Percentiles rank a stretch among this genome's conserved stretches.
Conservation (phyloP, 129 eudicot genomes). For the Apium graveolens region DNA sequence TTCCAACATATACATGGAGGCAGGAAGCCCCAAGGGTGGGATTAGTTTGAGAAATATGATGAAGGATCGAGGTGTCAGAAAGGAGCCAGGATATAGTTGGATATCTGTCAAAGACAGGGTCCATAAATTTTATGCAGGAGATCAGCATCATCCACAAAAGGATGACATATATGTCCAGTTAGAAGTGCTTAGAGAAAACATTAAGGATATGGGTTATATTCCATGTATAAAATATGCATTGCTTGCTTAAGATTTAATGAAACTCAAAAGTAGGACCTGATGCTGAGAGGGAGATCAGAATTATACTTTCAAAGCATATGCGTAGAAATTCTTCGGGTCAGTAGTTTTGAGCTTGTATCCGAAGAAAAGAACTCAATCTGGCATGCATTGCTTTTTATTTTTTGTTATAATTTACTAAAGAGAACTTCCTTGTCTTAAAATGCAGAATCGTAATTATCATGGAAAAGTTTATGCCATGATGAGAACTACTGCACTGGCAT, state of each 20-base stretch:
- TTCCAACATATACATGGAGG: slow-evolving; percentile 16
- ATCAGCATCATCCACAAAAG: slow-evolving; percentile 22
- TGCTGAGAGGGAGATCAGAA: background rate
- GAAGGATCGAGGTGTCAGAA: slow-evolving; percentile 24
- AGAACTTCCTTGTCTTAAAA: background rate
- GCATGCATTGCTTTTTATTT: too few species aligned
- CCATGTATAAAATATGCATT: slow-evolving; percentile 20
- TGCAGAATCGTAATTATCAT: background rate
- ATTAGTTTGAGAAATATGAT: slow-evolving; percentile 23
- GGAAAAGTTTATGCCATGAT: background rate
- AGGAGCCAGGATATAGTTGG: slow-evolving; percentile 30
- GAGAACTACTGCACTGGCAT: background rate
- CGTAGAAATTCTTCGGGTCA: background rate
- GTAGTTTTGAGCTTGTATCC: background rate
- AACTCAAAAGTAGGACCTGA: background rate
- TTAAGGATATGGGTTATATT: slow-evolving; percentile 24
- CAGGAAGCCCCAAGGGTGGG: slow-evolving; percentile 16
- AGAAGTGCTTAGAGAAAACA: slow-evolving; percentile 13
- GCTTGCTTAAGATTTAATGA: slow-evolving; percentile 9
- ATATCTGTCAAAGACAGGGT: slow-evolving; percentile 19
- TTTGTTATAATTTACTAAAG: background rate
- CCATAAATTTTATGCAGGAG: slow-evolving; percentile 22
- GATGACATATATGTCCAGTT: slow-evolving; percentile 16
- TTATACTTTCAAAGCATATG: background rate
- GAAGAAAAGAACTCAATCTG: background rate